These are phyloP conservation scores for Macadamia integrifolia DNA, from an alignment of 164 flowering plant genomes.

Conservation along the genomic window DNA sequence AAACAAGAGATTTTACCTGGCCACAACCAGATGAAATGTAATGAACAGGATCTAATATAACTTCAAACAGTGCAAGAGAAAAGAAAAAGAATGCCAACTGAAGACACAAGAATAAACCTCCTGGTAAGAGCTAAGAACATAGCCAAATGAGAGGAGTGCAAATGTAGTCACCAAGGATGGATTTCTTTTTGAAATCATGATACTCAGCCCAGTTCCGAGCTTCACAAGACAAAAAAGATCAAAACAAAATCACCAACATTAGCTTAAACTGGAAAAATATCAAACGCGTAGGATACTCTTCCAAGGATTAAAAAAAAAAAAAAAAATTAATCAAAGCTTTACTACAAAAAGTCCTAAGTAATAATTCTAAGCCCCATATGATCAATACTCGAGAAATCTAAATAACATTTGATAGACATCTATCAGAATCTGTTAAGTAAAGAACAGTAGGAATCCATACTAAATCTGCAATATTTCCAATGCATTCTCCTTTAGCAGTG, in stretches of 20 bases:
- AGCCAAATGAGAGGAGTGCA: constrained; percentile 87
- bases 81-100: neutral
- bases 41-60: neutral
- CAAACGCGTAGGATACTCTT: too few relatives aligned
- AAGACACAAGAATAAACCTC: constrained; percentile 49
- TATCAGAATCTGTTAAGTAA: neutral
- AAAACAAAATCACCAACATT: constrained; percentile 13
- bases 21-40: neutral
- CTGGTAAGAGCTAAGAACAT: constrained; percentile 83
- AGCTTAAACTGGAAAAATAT: constrained; percentile 4
- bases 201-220: constrained; percentile 96
- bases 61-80: neutral
- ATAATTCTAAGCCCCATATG: too few relatives aligned
- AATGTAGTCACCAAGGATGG: constrained; percentile 85
- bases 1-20: constrained; percentile 87
- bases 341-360: too few relatives aligned
- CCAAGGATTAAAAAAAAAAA: too few relatives aligned
- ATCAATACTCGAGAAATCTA: neutral
- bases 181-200: constrained; percentile 77
- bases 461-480: constrained; percentile 95
- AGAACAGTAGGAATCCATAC: constrained; percentile 32
- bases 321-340: too few relatives aligned
- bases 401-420: neutral
- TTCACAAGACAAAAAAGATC: constrained; percentile 31
- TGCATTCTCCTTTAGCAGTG: constrained; percentile 99